Evolutionary conservation across 192 early-diverging fungal species (phyloP).

Genomic region (Coemansia sp.): DNA sequence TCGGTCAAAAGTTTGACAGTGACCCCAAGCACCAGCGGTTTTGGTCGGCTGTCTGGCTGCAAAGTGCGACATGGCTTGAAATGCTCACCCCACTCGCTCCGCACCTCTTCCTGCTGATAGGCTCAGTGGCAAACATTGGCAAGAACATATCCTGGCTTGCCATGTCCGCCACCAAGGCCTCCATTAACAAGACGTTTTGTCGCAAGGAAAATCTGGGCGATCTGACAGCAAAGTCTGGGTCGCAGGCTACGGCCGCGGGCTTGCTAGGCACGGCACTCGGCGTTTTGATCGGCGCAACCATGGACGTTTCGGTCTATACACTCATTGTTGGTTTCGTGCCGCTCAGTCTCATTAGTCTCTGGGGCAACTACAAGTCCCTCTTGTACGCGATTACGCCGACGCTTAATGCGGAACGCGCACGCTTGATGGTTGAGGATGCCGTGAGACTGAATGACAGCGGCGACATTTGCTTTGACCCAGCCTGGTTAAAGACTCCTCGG

Average conservation of each 20-base stretch:
- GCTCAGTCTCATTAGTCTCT: constrained; percentile 68
- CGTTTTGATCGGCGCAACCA: constrained; percentile 40
- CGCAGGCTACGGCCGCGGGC: constrained; percentile 80
- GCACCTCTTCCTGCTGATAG: constrained; percentile 69
- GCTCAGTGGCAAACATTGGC: constrained; percentile 78
- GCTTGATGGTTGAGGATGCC: constrained; percentile 16
- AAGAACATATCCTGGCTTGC: constrained; percentile 90
- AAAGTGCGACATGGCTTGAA: constrained; percentile 73
- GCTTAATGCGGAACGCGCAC: constrained; percentile 34
- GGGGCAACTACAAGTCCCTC: constrained; percentile 66
- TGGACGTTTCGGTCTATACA: constrained; percentile 30
- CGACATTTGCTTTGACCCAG: constrained; percentile 8
- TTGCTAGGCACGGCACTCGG: constrained; percentile 67
- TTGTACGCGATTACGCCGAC: constrained; percentile 37
- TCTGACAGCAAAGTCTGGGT: constrained; percentile 80
- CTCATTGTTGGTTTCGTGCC: constrained; percentile 67
- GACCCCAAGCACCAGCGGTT: constrained; percentile 83
- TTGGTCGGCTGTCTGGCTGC: constrained; percentile 68
- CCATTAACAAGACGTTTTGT: constrained; percentile 79
- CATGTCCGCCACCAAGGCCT: constrained; percentile 72
- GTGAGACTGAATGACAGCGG: not conserved
- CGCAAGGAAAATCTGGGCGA: constrained; percentile 79
- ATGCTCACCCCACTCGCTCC: constrained; percentile 81
- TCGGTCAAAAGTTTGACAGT: constrained; percentile 77
- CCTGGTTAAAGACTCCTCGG: constrained; percentile 25